Percentiles rank a stretch among this genome's conserved stretches.
Conservation (phyloP, 257 asterid species). For the Solanum paucissectum region DNA sequence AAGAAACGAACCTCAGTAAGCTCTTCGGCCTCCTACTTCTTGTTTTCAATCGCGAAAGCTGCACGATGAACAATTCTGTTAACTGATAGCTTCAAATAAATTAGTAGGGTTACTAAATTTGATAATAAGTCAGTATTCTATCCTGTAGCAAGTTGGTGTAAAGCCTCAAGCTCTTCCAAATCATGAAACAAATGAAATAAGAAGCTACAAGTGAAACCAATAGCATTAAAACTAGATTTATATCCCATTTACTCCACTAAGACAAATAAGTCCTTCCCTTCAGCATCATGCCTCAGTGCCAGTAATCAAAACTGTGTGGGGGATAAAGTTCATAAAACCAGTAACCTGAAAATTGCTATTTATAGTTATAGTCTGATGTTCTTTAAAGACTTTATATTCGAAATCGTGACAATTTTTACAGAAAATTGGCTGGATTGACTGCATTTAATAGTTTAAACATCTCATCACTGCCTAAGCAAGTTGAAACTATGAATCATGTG, state of each 20-base stretch:
- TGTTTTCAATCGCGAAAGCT: slow-evolving; percentile 65
- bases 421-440: neutral
- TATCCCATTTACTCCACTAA: neutral
- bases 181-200: neutral
- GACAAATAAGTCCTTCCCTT: neutral
- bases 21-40: slow-evolving; percentile 50
- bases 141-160: neutral
- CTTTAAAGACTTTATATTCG: neutral
- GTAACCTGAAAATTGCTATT: neutral
- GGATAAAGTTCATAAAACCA: neutral
- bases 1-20: slow-evolving; percentile 54
- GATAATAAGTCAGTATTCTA: neutral
- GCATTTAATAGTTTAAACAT: neutral
- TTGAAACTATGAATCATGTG: neutral
- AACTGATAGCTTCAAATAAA: neutral
- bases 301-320: neutral
- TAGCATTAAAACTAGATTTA: neutral
- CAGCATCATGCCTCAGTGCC: neutral
- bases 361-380: neutral
- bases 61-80: slow-evolving; percentile 10
- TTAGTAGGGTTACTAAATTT: neutral
- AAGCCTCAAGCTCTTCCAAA: neutral
- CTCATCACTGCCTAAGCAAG: neutral
- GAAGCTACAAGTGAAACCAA: neutral
- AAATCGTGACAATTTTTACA: neutral